A percentile compares a stretch with the other conserved stretches of the same genome.
These are phyloP conservation scores for Acanthochlamys bracteata DNA, from an alignment of 106 monocot species.

Conservation along the genomic window DNA sequence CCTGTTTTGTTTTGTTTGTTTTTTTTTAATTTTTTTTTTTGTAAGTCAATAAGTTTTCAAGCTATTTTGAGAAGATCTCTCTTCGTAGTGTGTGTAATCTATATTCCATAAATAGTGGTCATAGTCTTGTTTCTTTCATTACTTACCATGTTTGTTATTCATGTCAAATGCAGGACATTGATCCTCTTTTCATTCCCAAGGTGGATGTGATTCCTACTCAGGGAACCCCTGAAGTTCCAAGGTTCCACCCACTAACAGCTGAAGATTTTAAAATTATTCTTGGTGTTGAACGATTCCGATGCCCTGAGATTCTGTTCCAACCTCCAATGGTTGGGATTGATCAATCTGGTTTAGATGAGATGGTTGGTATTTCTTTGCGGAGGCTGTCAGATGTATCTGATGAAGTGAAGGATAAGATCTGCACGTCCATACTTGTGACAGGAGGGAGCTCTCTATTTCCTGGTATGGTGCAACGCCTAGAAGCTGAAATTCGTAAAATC, in stretches of 20 bases:
- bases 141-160: too few relatives aligned
- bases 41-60: too few relatives aligned
- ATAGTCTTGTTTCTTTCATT: too few relatives aligned
- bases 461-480: constrained; percentile 54
- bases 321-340: constrained; percentile 79
- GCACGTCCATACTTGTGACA: constrained; percentile 63
- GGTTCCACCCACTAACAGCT: constrained; percentile 32
- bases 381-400: constrained; percentile 35
- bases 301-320: constrained; percentile 84
- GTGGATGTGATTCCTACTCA: constrained; percentile 18
- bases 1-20: too few relatives aligned
- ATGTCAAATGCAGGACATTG: constrained; percentile 60
- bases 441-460: constrained; percentile 77
- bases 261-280: constrained; percentile 71
- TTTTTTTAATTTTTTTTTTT: too few relatives aligned
- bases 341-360: constrained; percentile 86
- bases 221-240: constrained; percentile 21
- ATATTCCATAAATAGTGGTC: too few relatives aligned
- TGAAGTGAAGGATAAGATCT: constrained; percentile 32
- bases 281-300: constrained; percentile 76
- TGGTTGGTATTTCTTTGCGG: constrained; percentile 51
- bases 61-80: too few relatives aligned
- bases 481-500: constrained; percentile 52
- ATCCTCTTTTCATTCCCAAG: constrained; percentile 54
- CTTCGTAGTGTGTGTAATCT: too few relatives aligned